Evolutionary conservation across 2,329 filamentous ascomycete genomes (phyloP), one percentile per base, ranked within the genome.

Genomic region (Talaromyces atroroseus): DNA sequence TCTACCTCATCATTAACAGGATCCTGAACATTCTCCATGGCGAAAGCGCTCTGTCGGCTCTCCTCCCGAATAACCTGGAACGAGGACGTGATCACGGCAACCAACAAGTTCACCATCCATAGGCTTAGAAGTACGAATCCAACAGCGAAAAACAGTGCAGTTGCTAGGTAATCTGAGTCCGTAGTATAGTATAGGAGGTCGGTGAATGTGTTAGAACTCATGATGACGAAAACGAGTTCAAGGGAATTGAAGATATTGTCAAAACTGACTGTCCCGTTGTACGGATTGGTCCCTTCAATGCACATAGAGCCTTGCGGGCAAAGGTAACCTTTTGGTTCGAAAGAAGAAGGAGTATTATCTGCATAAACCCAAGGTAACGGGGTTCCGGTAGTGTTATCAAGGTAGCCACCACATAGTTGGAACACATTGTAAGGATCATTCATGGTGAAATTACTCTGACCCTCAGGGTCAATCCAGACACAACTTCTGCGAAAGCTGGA

Each of bases 51-150:
- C 32, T 88, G 86, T 71, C 88, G 92, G 74, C 90, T 95, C 70
- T 99, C 94, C 76, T 99, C 95, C 61, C 94, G 85, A 64, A 99
- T 99, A 62, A 99, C 89, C 70, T 99, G 94, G 67, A 99, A 99
- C 1, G 92, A 96, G 5, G 94, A 96, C 0, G 94, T 99, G 68
- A 99, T 99, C 65, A 99, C 94, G 2, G 94, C 94, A 67, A 99
- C 95, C 48, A 88, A 73, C 74, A 99, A 82, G 71, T 96, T 97
- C 61, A 95, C 91, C 66, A 99, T 82, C 94, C 94, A 99, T 50
- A 99, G 80, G 77, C 90, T 94, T 80, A 99, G 83, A 61, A 99
- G 90, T 66, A 99, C 85, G 68, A 96, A 92, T 1, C 80, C 84
- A 56, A 77, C 76, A 42, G 82, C 82, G 61, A 85, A 87, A 71